phyloP scores from a whole-genome alignment of 2,329 filamentous ascomycete genomes.

The Pseudopithomyces chartarum region DNA sequence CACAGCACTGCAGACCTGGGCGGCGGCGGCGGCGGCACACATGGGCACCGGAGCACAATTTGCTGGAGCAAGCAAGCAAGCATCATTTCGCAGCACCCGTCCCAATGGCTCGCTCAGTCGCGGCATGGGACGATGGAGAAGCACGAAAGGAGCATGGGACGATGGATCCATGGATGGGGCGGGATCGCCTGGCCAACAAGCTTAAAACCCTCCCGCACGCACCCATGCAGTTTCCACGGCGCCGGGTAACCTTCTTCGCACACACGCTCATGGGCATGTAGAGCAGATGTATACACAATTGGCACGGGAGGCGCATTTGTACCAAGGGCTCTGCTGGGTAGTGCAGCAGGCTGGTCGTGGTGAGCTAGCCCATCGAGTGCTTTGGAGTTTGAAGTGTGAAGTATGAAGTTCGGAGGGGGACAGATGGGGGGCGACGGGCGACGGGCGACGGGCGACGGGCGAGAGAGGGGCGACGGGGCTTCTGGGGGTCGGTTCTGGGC shows the following conservation, averaged over 20 bases:
- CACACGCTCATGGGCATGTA: neutral
- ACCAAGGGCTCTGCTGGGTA: no score
- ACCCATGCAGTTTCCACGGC: constrained; percentile 29
- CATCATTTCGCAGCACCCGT: neutral
- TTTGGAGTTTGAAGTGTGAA: no score
- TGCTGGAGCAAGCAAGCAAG: no score
- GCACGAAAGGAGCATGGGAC: constrained; percentile 14
- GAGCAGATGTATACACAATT: no score
- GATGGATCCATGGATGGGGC: no score
- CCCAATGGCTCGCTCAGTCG: constrained; percentile 2
- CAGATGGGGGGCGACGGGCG: neutral
- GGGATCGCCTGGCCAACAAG: constrained; percentile 22
- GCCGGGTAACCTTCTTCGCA: constrained; percentile 24
- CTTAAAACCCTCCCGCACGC: constrained; percentile 20
- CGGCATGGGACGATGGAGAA: constrained; percentile 16
- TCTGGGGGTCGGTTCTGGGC: no score
- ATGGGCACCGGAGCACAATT: neutral
- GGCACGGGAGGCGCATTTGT: no score
- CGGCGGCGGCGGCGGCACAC: neutral
- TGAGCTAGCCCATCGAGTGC: no score
- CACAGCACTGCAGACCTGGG: neutral
- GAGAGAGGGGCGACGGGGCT: no score
- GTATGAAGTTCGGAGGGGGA: no score
- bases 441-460: no score
- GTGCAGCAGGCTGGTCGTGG: neutral